phyloP scores from a whole-genome alignment of 2,329 filamentous ascomycete species.

The Thelonectria olida region DNA sequence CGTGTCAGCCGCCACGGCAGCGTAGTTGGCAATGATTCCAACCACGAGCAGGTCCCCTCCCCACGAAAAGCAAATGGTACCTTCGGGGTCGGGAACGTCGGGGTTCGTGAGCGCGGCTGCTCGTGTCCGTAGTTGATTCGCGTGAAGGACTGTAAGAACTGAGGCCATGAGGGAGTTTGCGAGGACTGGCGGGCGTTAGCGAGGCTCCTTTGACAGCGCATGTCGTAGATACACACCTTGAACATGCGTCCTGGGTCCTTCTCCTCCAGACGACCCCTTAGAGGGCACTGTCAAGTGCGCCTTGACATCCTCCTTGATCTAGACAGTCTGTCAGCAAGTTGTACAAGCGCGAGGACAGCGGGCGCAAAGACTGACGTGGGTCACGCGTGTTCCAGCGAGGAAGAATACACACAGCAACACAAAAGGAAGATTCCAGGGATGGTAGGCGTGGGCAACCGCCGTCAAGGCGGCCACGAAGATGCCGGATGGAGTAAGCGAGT shows the following conservation, averaged over 20 bases:
- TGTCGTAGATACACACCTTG: slow-evolving; percentile 64
- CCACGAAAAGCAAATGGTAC: slow-evolving; percentile 67
- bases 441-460: slow-evolving; percentile 83
- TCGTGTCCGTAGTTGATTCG: slow-evolving; percentile 65
- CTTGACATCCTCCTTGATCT: slow-evolving; percentile 91
- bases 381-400: slow-evolving; percentile 82
- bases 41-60: slow-evolving; percentile 70
- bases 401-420: slow-evolving; percentile 86
- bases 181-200: slow-evolving; percentile 63
- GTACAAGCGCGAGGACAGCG: background rate
- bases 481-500: slow-evolving; percentile 81
- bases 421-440: slow-evolving; percentile 95
- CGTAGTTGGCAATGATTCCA: slow-evolving; percentile 84
- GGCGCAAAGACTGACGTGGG: slow-evolving; percentile 67
- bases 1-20: slow-evolving; percentile 90
- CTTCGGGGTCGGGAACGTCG: slow-evolving; percentile 43
- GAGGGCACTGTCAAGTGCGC: slow-evolving; percentile 81
- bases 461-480: slow-evolving; percentile 77
- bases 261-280: slow-evolving; percentile 76
- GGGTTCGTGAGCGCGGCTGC: slow-evolving; percentile 49
- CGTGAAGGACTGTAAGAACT: slow-evolving; percentile 67
- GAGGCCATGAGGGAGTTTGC: slow-evolving; percentile 87
- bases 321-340: slow-evolving; percentile 26
- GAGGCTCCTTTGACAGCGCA: background rate
- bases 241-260: slow-evolving; percentile 83